These are phyloP conservation scores for Ulvella scutata DNA, from an alignment of 139 green algal genomes.

Conservation along the genomic window DNA sequence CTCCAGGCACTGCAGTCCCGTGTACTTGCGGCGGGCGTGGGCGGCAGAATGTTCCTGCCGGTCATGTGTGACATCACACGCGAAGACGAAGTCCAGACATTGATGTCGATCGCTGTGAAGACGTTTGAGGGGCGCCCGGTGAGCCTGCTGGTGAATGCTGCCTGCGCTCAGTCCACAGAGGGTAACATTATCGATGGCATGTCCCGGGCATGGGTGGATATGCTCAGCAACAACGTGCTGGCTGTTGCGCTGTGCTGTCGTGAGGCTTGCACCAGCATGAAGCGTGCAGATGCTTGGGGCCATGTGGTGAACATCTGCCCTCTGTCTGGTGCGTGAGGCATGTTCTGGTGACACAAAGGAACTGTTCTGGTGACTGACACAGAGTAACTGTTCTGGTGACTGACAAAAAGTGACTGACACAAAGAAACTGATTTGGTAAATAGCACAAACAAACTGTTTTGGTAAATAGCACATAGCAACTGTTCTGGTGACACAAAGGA, in stretches of 20 bases:
- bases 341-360: background rate
- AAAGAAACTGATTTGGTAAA: background rate
- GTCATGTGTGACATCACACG: constrained; percentile 74
- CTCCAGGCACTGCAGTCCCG: constrained; percentile 57
- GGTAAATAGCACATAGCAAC: background rate
- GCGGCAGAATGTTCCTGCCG: constrained; percentile 53
- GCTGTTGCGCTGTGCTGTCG: constrained; percentile 49
- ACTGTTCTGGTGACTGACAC: background rate
- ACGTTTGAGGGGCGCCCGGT: background rate
- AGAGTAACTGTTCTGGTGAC: background rate
- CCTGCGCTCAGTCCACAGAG: constrained; percentile 36
- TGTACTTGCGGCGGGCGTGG: constrained; percentile 31
- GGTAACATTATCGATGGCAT: constrained; percentile 53
- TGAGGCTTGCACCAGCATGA: constrained; percentile 49
- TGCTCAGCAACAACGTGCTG: constrained; percentile 62
- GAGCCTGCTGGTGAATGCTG: constrained; percentile 14
- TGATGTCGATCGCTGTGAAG: background rate
- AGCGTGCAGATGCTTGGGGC: constrained; percentile 27
- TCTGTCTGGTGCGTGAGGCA: constrained; percentile 30
- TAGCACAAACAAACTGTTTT: background rate
- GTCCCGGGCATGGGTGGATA: constrained; percentile 43
- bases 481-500: background rate
- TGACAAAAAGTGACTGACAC: background rate
- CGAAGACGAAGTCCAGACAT: constrained; percentile 27
- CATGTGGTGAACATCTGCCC: constrained; percentile 67